These are phyloP conservation scores for Gyrodon lividus DNA, from an alignment of 768 basidiomycete genomes.

Conservation along the genomic window DNA sequence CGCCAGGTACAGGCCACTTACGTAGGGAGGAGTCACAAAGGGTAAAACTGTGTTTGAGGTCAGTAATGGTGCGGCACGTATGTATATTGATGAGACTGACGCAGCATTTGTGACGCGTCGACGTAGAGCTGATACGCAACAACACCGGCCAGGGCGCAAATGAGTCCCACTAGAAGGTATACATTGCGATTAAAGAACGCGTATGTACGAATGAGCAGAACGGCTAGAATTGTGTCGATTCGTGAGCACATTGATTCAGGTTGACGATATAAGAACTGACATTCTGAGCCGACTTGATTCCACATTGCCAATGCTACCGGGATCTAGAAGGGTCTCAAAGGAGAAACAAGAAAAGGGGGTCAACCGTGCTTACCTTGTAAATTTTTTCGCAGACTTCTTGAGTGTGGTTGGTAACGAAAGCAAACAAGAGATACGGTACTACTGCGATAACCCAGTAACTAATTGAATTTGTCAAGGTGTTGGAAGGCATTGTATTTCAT, in stretches of 20 bases:
- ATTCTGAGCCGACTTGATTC: slow-evolving; percentile 85
- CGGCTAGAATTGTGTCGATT: slow-evolving; percentile 41
- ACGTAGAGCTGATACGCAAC: slow-evolving; percentile 83
- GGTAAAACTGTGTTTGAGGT: slow-evolving; percentile 49
- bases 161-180: slow-evolving; percentile 61
- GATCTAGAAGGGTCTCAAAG: slow-evolving; percentile 43
- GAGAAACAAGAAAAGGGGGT: not conserved
- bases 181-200: slow-evolving; percentile 82
- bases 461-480: slow-evolving; percentile 8
- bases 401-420: slow-evolving; percentile 70
- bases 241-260: slow-evolving; percentile 1
- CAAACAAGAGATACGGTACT: slow-evolving; percentile 75
- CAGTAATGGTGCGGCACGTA: slow-evolving; percentile 6
- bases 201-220: slow-evolving; percentile 80
- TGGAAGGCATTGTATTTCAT: slow-evolving; percentile 5
- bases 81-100: slow-evolving; percentile 38
- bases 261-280: slow-evolving; percentile 35
- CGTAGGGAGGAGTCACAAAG: slow-evolving; percentile 63
- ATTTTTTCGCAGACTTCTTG: slow-evolving; percentile 64
- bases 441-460: slow-evolving; percentile 84
- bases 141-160: slow-evolving; percentile 67
- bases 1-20: slow-evolving; percentile 30
- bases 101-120: slow-evolving; percentile 72
- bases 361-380: slow-evolving; percentile 49
- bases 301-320: slow-evolving; percentile 82